Evolutionary conservation across 2,329 filamentous ascomycete species (phyloP), one percentile per base, ranked within the genome.

Genomic region (Aphanoascus verrucosus): DNA sequence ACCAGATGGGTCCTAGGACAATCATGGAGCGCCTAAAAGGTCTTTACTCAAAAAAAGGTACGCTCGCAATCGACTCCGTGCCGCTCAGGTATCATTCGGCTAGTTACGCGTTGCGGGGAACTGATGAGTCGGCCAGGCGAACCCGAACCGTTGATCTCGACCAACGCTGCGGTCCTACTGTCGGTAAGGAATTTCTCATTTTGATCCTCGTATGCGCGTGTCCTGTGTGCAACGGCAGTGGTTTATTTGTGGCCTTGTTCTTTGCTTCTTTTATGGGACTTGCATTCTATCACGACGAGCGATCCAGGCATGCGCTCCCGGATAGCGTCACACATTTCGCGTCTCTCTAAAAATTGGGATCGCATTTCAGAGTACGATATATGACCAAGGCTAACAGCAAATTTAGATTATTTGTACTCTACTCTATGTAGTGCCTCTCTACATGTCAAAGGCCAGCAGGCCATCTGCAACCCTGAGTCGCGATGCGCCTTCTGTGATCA

Each of bases 391-490:
- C 40, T 50, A 28, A 44, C 28, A 20, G 8, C n/a, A 20, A 41
- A 4, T 35, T 15, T n/a, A 86, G 87, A 72, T 90, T 57, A 69
- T 83, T 57, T 94, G 94, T 71, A 94, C 88, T n/a, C 69, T 89
- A 61, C 72, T 88, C 72, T 98, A 97, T 72, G 87, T 98, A 62
- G 74, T 86, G 2, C 91, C 93, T 20, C 88, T 97, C 70, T 96
- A 98, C 74, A 76, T 91, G 58, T 93, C 85, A 17, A 70, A 81
- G 3, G 78, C 81, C 17, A 94, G 91, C 4, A 82, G 90, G 50
- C 89, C 90, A 5, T 93, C 88, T 6, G 78, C 81, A 23, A 81
- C 78, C 52, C 79, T 94, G 28, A 87, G 86, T 56, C 83, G 93
- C 65, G 90, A 97, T 79, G 85, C 88, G 28, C 88, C 90, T 8